Evolutionary conservation across 768 basidiomycete genomes (phyloP), one percentile per base, ranked within the genome.

Genomic region (Piloderma croceum): DNA sequence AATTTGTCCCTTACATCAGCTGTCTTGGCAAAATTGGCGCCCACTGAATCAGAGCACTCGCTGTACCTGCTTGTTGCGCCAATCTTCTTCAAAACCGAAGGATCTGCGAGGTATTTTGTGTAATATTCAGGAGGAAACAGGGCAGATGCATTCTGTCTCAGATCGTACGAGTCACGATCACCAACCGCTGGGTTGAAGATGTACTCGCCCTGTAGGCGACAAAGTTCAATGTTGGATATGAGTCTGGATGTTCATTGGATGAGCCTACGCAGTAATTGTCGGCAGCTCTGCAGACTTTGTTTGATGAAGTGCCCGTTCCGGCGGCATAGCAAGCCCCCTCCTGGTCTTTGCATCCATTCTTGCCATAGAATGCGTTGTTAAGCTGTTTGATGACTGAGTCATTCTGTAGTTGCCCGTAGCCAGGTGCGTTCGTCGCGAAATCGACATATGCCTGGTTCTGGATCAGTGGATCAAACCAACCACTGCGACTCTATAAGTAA

Each of bases 381-480:
- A 82, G 58, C 24, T 65, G 44, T 22, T 60, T 53, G 29, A 82
- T 55, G 2, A 75, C 69, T 4, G 49, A 43, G 31, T 71, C 62
- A 22, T 62, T 64, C 43, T 76, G 75, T 9, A 83, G 71, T 44
- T 70, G 79, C 5, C 81, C 81, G 46, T 82, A 83, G 11, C 79
- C 78, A 6, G 81, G 81, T 0, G 81, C 81, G 27, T 79, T 53
- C 0, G 69, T 70, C 0, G 79, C 76, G 41, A 82, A 83, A 24
- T 66, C 66, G 42, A 82, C 65, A 42, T 75, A 81, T 7, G 80
- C 74, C 44, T 77, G 48, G 47, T 76, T 74, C 47, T 83, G 81
- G 31, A 81, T 67, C 22, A 81, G 61, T 1, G 81, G 79, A 45
- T 83, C 81, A 39, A 68, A 74, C 79, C 79, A 81, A 27, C 79